Conservation (phyloP, 2,329 filamentous ascomycete species). For the Macrophomina pseudophaseolina region DNA sequence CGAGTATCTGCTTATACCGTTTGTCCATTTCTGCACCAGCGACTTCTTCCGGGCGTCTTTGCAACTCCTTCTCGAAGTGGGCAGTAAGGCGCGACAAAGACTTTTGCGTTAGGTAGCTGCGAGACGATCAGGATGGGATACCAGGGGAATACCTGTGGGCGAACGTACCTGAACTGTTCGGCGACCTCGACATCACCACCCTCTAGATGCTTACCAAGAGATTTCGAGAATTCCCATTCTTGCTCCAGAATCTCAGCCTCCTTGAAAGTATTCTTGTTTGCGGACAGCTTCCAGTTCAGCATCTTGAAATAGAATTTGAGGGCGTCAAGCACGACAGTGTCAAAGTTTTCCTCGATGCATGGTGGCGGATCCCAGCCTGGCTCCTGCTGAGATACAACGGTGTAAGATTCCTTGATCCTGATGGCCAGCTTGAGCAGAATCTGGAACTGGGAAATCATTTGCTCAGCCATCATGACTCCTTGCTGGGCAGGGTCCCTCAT, state of each 20-base stretch:
- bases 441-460: slow-evolving; percentile 97
- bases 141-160: not conserved
- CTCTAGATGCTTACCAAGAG: slow-evolving; percentile 88
- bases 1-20: slow-evolving; percentile 91
- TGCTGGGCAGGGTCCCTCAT: slow-evolving; percentile 95
- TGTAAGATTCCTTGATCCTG: slow-evolving; percentile 88
- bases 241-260: slow-evolving; percentile 96
- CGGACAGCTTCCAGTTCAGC: slow-evolving; percentile 95
- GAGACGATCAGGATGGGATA: slow-evolving; percentile 28
- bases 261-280: slow-evolving; percentile 99
- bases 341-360: slow-evolving; percentile 96
- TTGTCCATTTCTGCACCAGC: slow-evolving; percentile 86
- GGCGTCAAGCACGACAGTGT: slow-evolving; percentile 87
- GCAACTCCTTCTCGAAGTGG: slow-evolving; percentile 90
- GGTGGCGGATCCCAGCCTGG: slow-evolving; percentile 94
- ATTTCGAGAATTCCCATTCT: slow-evolving; percentile 97
- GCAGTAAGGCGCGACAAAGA: slow-evolving; percentile 84
- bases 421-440: slow-evolving; percentile 90
- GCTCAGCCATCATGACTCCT: slow-evolving; percentile 91
- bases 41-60: slow-evolving; percentile 81
- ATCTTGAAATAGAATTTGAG: slow-evolving; percentile 99
- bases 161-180: slow-evolving; percentile 80
- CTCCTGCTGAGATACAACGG: slow-evolving; percentile 81
- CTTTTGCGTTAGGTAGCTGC: slow-evolving; percentile 83
- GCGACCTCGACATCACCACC: slow-evolving; percentile 95